phyloP scores from a whole-genome alignment of 352 stramenopile genomes.

The Phytophthora idaei region DNA sequence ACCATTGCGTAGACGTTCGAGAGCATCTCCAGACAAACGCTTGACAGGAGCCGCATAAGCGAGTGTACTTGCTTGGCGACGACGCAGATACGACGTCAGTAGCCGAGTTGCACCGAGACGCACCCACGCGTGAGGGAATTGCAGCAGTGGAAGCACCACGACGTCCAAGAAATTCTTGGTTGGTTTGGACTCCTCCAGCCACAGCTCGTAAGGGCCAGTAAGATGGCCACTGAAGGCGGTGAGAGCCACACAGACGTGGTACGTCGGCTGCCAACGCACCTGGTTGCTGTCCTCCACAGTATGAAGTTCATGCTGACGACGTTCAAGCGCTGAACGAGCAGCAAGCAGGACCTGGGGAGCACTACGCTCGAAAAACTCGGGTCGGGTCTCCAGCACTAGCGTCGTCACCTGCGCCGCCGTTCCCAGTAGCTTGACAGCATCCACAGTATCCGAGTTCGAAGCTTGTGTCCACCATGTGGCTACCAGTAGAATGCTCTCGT shows the following conservation, averaged over 20 bases:
- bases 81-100: conserved; percentile 70
- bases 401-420: conserved; percentile 78
- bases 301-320: conserved; percentile 45
- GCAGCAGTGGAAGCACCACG: conserved; percentile 59
- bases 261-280: conserved; percentile 69
- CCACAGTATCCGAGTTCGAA: conserved; percentile 39
- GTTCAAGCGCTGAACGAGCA: conserved; percentile 43
- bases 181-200: conserved; percentile 42
- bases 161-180: conserved; percentile 48
- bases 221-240: conserved; percentile 73
- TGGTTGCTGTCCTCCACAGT: conserved; percentile 46
- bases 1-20: conserved; percentile 36
- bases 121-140: conserved; percentile 83
- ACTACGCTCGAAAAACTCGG: conserved; percentile 79
- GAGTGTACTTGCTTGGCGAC: conserved; percentile 57
- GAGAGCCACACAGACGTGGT: conserved; percentile 68
- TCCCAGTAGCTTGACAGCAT: conserved; percentile 61
- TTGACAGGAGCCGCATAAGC: conserved; percentile 36
- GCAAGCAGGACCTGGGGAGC: conserved; percentile 49
- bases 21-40: conserved; percentile 25
- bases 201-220: conserved; percentile 62
- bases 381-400: conserved; percentile 73
- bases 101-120: conserved; percentile 62
- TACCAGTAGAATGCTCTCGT: conserved; percentile 89
- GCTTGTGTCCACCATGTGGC: conserved; percentile 84